Evolutionary conservation across 2,329 filamentous ascomycete species (phyloP).

Genomic region (Corniculantispora saksenae): DNA sequence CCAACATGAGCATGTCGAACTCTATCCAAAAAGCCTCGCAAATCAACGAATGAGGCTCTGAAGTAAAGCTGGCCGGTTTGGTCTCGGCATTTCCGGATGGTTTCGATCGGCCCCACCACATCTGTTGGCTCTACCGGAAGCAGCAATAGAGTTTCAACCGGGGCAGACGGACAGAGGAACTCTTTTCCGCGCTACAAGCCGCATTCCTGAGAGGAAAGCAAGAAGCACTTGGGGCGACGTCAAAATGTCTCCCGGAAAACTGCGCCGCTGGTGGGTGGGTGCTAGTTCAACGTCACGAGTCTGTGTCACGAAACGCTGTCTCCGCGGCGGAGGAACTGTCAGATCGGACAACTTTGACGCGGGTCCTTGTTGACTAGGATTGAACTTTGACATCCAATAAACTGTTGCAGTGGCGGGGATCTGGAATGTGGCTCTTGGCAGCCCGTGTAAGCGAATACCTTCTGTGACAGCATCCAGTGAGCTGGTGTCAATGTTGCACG

Average conservation of each 20-base stretch:
- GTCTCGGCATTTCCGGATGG: constrained; percentile 1
- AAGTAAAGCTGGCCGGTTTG: not conserved
- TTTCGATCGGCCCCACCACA: constrained; percentile 10
- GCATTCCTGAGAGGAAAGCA: not conserved
- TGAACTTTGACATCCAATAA: not conserved
- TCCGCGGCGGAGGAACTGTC: not conserved
- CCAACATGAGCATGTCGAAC: not conserved
- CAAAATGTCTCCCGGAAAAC: not conserved
- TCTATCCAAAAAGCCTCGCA: not conserved
- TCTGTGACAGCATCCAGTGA: not conserved
- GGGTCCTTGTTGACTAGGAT: not conserved
- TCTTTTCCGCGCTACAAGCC: not conserved
- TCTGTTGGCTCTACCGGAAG: not conserved
- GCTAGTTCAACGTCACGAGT: not conserved
- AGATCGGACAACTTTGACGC: not conserved
- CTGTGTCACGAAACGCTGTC: not conserved
- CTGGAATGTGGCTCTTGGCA: not conserved
- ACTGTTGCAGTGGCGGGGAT: not conserved
- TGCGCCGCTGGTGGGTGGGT: not conserved
- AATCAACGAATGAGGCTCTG: not conserved
- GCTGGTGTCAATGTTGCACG: not conserved
- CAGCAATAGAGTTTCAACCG: constrained; percentile 3
- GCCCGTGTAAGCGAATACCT: not conserved
- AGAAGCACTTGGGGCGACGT: not conserved
- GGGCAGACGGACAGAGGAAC: too few species aligned